Percentiles rank a stretch among this genome's conserved stretches.
phyloP scores from a whole-genome alignment of 306 rosid species.

The Prunus davidiana region DNA sequence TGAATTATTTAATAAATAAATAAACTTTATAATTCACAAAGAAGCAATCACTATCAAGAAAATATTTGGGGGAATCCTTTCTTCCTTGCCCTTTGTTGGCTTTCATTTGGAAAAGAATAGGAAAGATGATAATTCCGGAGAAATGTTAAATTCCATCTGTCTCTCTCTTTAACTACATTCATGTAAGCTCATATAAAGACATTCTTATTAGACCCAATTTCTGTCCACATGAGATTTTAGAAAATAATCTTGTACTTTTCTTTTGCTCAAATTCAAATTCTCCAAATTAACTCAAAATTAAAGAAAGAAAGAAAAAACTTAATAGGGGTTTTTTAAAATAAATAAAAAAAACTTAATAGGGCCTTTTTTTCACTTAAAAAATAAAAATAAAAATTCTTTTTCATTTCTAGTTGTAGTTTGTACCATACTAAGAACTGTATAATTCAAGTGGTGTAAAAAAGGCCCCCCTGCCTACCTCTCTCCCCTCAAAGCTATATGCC shows the following conservation, averaged over 20 bases:
- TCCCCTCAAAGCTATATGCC: conserved; percentile 18
- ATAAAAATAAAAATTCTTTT: background rate
- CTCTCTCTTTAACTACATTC: conserved; percentile 27
- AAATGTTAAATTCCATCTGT: conserved; percentile 31
- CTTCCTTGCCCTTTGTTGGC: conserved; percentile 37
- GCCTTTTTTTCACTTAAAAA: too few relatives aligned
- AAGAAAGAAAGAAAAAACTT: background rate
- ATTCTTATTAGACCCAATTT: conserved; percentile 22
- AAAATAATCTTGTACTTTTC: background rate
- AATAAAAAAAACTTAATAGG: background rate
- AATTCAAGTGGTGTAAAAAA: conserved; percentile 50
- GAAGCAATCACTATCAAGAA: conserved; percentile 44
- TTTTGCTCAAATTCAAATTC: background rate
- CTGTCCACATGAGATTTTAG: conserved; percentile 13
- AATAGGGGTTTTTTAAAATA: background rate
- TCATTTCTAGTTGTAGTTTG: conserved; percentile 18
- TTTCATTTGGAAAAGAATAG: conserved; percentile 50
- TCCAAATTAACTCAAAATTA: conserved; percentile 6
- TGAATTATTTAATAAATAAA: background rate
- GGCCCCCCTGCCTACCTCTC: conserved; percentile 20
- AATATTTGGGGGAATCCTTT: conserved; percentile 52
- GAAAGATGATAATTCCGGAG: conserved; percentile 37
- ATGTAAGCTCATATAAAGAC: conserved; percentile 9
- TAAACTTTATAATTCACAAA: background rate
- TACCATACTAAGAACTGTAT: conserved; percentile 40